Conservation (phyloP, 768 basidiomycete genomes). For the Gautieria morchelliformis region DNA sequence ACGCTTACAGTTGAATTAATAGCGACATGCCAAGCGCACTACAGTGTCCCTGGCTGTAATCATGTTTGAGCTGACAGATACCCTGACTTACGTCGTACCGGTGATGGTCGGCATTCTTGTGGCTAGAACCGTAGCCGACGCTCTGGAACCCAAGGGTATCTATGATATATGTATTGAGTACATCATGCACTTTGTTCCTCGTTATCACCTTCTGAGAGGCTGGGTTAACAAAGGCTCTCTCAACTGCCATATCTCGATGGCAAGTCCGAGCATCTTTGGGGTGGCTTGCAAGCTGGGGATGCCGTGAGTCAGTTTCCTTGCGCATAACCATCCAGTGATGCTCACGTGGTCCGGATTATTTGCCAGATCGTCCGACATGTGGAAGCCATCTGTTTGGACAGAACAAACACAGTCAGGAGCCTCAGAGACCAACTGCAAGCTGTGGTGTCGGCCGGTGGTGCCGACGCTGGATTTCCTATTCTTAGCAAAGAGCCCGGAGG, state of each 20-base stretch:
- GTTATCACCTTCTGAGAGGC: background rate
- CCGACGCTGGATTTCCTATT: conserved; percentile 84
- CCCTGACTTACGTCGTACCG: conserved; percentile 84
- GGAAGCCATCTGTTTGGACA: conserved; percentile 63
- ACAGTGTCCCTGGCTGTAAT: conserved; percentile 94
- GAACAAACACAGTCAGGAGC: conserved; percentile 65
- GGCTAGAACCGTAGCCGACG: conserved; percentile 84
- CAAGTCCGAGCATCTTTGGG: conserved; percentile 89
- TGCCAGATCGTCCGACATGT: conserved; percentile 56
- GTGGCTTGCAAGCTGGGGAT: conserved; percentile 60
- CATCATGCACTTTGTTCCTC: conserved; percentile 8
- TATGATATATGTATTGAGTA: conserved; percentile 93
- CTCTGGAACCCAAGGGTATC: conserved; percentile 86
- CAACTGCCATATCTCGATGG: conserved; percentile 89
- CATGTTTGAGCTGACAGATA: conserved; percentile 90
- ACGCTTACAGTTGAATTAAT: conserved; percentile 2
- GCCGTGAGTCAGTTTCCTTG: conserved; percentile 42
- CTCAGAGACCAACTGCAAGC: conserved; percentile 61
- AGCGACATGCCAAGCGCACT: conserved; percentile 43
- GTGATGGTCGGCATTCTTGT: conserved; percentile 84
- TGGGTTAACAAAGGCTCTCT: conserved; percentile 40
- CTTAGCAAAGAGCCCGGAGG: conserved; percentile 45
- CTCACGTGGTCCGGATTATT: conserved; percentile 1
- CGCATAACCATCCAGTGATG: background rate
- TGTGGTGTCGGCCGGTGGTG: conserved; percentile 48